Percentiles rank a stretch among this genome's conserved stretches.
phyloP scores from a whole-genome alignment of 805 yeast species.

The Candida boleticola region DNA sequence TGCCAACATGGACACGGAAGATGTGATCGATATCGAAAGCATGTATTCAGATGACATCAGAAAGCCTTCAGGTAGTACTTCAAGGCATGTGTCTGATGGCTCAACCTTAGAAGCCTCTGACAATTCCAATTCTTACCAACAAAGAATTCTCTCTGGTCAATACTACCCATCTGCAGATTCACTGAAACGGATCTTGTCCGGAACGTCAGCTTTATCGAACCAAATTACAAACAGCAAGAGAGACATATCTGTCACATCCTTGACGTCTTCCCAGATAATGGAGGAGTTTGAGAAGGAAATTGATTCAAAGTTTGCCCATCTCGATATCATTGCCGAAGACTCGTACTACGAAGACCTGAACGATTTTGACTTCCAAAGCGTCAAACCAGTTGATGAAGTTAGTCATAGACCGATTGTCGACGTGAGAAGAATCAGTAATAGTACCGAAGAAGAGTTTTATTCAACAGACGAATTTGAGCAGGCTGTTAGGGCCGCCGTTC shows the following conservation, averaged over 20 bases:
- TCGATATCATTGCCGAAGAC: slow-evolving; percentile 2
- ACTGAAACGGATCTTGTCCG: neutral
- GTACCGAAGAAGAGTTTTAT: slow-evolving; percentile 28
- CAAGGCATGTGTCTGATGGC: neutral
- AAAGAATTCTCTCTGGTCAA: neutral
- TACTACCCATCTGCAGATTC: neutral
- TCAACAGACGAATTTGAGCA: slow-evolving; percentile 29
- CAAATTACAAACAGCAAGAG: neutral
- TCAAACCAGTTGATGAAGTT: neutral
- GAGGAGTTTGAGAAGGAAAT: slow-evolving; percentile 28
- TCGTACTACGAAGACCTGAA: neutral
- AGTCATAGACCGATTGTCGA: neutral
- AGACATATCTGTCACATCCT: slow-evolving; percentile 22
- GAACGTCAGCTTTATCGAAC: neutral
- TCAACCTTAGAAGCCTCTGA: slow-evolving; percentile 1
- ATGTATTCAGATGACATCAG: neutral
- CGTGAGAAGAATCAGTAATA: slow-evolving; percentile 2
- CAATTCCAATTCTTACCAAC: neutral
- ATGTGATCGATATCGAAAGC: slow-evolving; percentile 5
- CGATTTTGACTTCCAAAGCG: slow-evolving; percentile 1
- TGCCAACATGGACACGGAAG: slow-evolving; percentile 13
- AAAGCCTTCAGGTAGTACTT: neutral
- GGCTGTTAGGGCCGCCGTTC: slow-evolving; percentile 4
- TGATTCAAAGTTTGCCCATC: slow-evolving; percentile 13
- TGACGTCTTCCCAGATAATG: slow-evolving; percentile 25